Conservation (phyloP, 1,139 yeast genomes). For the Debaryomyces nepalensis region DNA sequence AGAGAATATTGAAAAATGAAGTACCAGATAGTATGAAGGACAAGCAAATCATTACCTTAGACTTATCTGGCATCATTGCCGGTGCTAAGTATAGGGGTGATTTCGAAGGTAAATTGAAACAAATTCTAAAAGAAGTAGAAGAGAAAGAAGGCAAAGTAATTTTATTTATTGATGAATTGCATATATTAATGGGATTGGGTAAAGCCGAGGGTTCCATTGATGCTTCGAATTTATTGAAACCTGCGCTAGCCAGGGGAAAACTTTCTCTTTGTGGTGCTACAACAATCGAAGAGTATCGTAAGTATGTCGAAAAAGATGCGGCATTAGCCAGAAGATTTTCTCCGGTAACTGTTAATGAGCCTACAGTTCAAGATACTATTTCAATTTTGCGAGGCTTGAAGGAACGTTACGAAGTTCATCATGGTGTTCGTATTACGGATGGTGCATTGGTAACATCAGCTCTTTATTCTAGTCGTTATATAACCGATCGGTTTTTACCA, state of each 20-base stretch:
- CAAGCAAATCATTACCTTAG: constrained; percentile 81
- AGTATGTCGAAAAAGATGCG: constrained; percentile 89
- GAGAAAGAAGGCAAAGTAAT: constrained; percentile 78
- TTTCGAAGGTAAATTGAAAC: constrained; percentile 87
- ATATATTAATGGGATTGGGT: constrained; percentile 88
- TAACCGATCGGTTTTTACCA: constrained; percentile 88
- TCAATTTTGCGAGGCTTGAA: constrained; percentile 91
- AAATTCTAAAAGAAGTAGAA: constrained; percentile 85
- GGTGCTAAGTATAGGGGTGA: constrained; percentile 97
- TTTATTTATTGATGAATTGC: constrained; percentile 90
- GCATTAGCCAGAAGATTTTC: constrained; percentile 93
- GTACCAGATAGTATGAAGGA: constrained; percentile 94
- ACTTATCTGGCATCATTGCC: constrained; percentile 85
- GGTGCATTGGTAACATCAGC: constrained; percentile 95
- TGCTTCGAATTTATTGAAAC: constrained; percentile 90
- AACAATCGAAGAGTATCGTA: constrained; percentile 82
- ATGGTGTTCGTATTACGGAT: constrained; percentile 95
- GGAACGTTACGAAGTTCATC: constrained; percentile 95
- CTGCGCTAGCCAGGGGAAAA: constrained; percentile 92
- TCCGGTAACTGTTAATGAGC: constrained; percentile 85
- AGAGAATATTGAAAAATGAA: constrained; percentile 84
- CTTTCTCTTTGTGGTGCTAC: constrained; percentile 97
- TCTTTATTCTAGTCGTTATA: constrained; percentile 84
- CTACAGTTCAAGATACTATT: constrained; percentile 90
- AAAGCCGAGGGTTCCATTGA: constrained; percentile 96